phyloP scores from a whole-genome alignment of 129 eudicot genomes.

The Tagetes erecta region DNA sequence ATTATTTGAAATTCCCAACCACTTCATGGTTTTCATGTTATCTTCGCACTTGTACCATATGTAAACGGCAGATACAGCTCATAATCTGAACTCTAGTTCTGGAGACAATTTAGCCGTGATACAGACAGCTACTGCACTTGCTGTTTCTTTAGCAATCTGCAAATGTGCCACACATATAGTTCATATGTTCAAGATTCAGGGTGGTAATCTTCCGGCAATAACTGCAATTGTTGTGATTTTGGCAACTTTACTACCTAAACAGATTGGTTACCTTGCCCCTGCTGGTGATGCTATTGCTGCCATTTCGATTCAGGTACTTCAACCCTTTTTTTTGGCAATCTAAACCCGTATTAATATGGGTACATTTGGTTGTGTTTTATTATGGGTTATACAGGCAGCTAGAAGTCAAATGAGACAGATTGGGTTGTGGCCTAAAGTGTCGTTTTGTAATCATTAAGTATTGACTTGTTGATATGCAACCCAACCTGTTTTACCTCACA shows the following conservation, averaged over 20 bases:
- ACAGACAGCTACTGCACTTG: constrained; percentile 65
- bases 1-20: not conserved
- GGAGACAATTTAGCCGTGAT: constrained; percentile 48
- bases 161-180: constrained; percentile 48
- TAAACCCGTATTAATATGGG: not conserved
- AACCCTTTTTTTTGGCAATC: not conserved
- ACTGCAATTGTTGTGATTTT: constrained; percentile 71
- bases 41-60: constrained; percentile 11
- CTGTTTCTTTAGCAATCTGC: constrained; percentile 74
- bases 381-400: not conserved
- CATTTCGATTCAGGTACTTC: constrained; percentile 76
- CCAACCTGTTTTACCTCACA: no score
- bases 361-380: not conserved
- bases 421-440: constrained; percentile 7
- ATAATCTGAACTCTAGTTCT: constrained; percentile 32
- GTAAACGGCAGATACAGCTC: constrained; percentile 44
- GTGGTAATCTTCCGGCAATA: constrained; percentile 63
- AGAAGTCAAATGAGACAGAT: not conserved
- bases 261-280: constrained; percentile 66
- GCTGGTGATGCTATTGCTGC: constrained; percentile 73
- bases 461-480: no score
- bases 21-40: constrained; percentile 7
- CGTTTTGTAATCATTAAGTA: not conserved
- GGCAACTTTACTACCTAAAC: constrained; percentile 67
- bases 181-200: constrained; percentile 45